Percentiles rank a stretch among this genome's conserved stretches.
phyloP scores from a whole-genome alignment of 495 filamentous ascomycete species.

The Gamarada debralockiae region DNA sequence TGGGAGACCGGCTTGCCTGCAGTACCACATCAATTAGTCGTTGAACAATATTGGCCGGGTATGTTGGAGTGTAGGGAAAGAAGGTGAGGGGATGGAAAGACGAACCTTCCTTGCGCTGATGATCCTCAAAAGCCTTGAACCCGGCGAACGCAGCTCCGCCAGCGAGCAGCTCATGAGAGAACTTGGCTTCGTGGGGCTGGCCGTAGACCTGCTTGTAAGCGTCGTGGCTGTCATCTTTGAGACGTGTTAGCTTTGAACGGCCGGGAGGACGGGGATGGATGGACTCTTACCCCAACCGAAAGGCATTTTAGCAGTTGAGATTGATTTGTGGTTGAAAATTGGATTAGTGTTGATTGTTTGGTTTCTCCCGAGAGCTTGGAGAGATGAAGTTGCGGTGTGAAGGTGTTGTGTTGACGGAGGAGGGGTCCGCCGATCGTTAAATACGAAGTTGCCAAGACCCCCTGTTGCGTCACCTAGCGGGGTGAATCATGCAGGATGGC shows the following conservation, averaged over 20 bases:
- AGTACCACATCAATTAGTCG: neutral
- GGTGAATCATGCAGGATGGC: no score
- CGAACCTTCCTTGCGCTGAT: constrained; percentile 63
- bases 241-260: neutral
- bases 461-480: no score
- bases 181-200: constrained; percentile 59
- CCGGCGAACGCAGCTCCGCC: constrained; percentile 73
- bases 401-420: no score
- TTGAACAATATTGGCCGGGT: neutral
- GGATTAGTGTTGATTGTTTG: no score
- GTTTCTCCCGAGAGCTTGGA: no score
- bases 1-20: constrained; percentile 65
- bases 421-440: no score
- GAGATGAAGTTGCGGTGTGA: no score
- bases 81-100: no score
- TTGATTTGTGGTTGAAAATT: neutral
- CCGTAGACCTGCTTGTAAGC: constrained; percentile 44
- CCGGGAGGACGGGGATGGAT: neutral
- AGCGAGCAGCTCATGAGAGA: constrained; percentile 69
- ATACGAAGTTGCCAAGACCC: no score
- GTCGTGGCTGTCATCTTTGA: neutral
- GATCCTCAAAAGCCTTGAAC: constrained; percentile 72
- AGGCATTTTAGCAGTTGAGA: constrained; percentile 2
- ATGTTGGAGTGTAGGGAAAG: no score
- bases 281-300: constrained; percentile 7